Evolutionary conservation across 257 asterid genomes (phyloP), one percentile per base, ranked within the genome.

Genomic region (Jaltomata sinuosa): DNA sequence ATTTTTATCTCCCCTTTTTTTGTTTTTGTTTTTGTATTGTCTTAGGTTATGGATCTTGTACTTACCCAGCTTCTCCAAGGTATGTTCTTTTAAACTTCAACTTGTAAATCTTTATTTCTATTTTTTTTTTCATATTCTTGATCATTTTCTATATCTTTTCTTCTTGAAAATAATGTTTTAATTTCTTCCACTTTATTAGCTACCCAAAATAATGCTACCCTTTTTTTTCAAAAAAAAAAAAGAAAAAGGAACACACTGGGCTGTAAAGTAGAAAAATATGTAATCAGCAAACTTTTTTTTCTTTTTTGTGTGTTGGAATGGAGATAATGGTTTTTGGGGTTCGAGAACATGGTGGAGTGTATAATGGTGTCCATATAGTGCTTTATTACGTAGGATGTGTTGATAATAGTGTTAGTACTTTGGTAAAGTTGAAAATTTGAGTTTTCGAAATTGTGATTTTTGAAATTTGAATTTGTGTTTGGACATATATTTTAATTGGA

Each of bases 11-110:
- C 21, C 6, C 6, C 19, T 6, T 52, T 16, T 16, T 29, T 36
- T 36, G 6, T 8, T 0, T 11, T 29, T 27, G 6, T 65, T 68
- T 61, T 34, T 38, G 10, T 62, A n/a, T 32, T 55, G 64, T 40
- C 5, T 11, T 79, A 95, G 98, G 99, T 85, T 95, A 95, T 85
- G 99, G 99, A 89, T 95, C 99, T 90, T 95, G 99, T 85, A 92
- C 88, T 31, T 95, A 95, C 31, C 97, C 99, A 84, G 88, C 99
- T 34, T 89, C 97, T 54, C 91, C 93, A 52, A 90, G 98, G 98
- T 92, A 87, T 31, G 65, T 25, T 42, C 29, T 21, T n/a, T 42
- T 22, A 25, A 65, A 31, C 45, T 31, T 31, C 15, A 52, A 18
- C 10, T 52, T 52, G 22, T n/a, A n/a, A n/a, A n/a, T n/a, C 71